These are phyloP conservation scores for Bipolaris sorokiniana DNA, from an alignment of 2,329 filamentous ascomycete species.

Conservation along the genomic window DNA sequence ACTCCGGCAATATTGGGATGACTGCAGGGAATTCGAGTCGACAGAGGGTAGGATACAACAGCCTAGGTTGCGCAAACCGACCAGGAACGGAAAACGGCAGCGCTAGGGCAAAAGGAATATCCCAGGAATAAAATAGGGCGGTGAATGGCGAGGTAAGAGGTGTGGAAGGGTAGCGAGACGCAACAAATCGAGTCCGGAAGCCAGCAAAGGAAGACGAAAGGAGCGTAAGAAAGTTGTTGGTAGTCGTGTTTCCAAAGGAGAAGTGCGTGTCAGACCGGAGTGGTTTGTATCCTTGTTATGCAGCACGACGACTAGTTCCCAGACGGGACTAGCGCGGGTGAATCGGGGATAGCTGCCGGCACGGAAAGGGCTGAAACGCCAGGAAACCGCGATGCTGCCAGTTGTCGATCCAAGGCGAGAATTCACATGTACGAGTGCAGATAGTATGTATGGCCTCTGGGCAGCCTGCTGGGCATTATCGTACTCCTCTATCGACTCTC, in stretches of 20 bases:
- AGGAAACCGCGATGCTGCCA: neutral
- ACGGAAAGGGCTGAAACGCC: slow-evolving; percentile 7
- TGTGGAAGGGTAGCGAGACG: neutral
- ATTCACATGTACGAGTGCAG: too few relatives aligned
- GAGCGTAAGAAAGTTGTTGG: slow-evolving; percentile 1
- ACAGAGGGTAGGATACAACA: neutral
- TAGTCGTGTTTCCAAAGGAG: slow-evolving; percentile 6
- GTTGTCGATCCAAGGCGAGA: neutral
- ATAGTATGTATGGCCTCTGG: neutral
- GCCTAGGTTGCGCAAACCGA: neutral
- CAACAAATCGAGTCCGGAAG: neutral
- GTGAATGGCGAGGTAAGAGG: neutral
- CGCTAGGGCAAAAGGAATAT: neutral
- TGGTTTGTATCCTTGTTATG: neutral
- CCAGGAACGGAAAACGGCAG: neutral
- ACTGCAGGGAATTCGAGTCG: neutral
- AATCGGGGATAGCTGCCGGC: slow-evolving; percentile 6
- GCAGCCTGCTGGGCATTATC: neutral
- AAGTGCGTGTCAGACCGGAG: slow-evolving; percentile 1
- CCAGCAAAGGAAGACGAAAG: neutral
- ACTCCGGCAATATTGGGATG: neutral
- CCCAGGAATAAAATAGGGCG: neutral
- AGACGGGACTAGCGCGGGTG: neutral
- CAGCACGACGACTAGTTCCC: neutral
- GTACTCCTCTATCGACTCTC: neutral